phyloP scores from a whole-genome alignment of 345 rosid species.

The Eutrema yunnanense region DNA sequence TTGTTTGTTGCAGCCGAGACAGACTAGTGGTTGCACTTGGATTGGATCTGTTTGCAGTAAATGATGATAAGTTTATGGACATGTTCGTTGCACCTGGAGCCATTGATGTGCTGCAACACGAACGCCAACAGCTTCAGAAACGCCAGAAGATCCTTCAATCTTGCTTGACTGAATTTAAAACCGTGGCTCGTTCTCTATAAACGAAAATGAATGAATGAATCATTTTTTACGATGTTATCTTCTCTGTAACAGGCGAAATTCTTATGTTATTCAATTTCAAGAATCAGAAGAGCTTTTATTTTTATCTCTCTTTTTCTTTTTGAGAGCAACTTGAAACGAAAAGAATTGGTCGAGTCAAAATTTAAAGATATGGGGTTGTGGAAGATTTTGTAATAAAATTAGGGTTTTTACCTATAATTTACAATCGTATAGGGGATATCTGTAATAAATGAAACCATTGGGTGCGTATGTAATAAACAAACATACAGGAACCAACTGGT shows the following conservation, averaged over 20 bases:
- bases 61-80: slow-evolving; percentile 90
- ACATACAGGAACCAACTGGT: neutral
- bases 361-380: neutral
- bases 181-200: slow-evolving; percentile 65
- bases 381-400: neutral
- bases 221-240: no score
- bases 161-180: slow-evolving; percentile 85
- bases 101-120: slow-evolving; percentile 61
- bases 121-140: slow-evolving; percentile 70
- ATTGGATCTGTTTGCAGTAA: slow-evolving; percentile 80
- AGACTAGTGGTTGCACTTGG: slow-evolving; percentile 77
- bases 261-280: no score
- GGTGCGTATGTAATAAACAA: neutral
- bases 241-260: no score
- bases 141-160: slow-evolving; percentile 83
- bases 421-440: neutral
- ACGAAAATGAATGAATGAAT: no score
- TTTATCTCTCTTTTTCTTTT: no score
- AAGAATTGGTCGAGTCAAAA: no score
- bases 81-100: slow-evolving; percentile 94
- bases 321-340: no score
- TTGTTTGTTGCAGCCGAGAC: slow-evolving; percentile 48
- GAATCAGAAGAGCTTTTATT: no score
- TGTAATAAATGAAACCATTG: neutral
- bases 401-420: neutral